Evolutionary conservation across 176 grass and related monocot genomes (phyloP), one percentile per base, ranked within the genome.

Genomic region (Tuctoria greenei): DNA sequence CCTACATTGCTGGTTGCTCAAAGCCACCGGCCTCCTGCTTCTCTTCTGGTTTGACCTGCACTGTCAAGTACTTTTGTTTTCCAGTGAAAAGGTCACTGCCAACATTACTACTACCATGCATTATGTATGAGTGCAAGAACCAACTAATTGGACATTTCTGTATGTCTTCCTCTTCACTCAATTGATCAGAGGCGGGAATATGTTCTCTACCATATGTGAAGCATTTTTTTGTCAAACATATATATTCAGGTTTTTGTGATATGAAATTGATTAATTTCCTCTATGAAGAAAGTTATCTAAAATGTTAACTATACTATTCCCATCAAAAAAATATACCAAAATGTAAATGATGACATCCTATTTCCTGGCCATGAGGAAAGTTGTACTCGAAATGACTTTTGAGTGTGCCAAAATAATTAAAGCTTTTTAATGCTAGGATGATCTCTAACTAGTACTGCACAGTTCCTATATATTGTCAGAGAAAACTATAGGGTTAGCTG

Each of bases 11-110:
- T 61, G 13, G 42, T 24, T 58, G 52, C 20, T 5, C 85, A 83
- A 68, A 83, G 74, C 35, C 74, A 64, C 73, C 73, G 66, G 45
- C 66, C 82, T 68, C 44, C 55, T 70, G 63, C 62, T 62, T 74
- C 61, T 74, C 61, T 6, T 18, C 80, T 79, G n/a, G 45, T 88
- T 79, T 83, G 80, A 88, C 86, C 75, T 83, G 75, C 69, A 79
- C 62, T 74, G 59, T 76, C 41, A 64, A 47, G 26, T 27, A 4
- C 21, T 52, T 71, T 75, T 46, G 18, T 46, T 34, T 31, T 31
- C 11, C 73, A 35, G 80, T 79, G 44, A 47, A 79, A 85, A 88
- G 69, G 74, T 10, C 21, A 41, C 34, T 25, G 63, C 8, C 65
- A 61, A 52, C 73, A 61, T 87, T 73, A 67, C 20, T n/a, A 43